Conservation (phyloP, 441 rosid species). For the Erodium texanum region DNA sequence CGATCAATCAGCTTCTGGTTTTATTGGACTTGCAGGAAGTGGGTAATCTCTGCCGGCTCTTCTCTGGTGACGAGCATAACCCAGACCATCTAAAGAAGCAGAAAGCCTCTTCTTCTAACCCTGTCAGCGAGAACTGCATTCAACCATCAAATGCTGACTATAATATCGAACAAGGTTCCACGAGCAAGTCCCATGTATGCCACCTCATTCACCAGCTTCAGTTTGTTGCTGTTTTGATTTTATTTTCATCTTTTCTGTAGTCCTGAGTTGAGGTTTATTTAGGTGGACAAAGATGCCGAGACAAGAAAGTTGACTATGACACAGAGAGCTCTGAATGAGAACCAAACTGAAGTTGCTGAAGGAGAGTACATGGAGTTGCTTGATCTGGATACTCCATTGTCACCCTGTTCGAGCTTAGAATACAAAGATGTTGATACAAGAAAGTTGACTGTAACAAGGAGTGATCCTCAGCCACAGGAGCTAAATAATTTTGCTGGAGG, state of each 20-base stretch:
- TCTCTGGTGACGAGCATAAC: conserved; percentile 14
- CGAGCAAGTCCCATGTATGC: conserved; percentile 31
- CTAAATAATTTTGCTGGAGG: too few relatives aligned
- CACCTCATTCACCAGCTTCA: conserved; percentile 4
- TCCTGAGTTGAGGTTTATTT: conserved; percentile 19
- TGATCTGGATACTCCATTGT: too few relatives aligned
- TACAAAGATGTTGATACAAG: too few relatives aligned
- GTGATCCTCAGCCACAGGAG: too few relatives aligned
- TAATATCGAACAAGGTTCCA: conserved; percentile 19
- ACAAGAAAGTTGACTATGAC: conserved; percentile 3
- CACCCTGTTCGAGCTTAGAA: too few relatives aligned
- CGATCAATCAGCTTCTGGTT: conserved; percentile 20
- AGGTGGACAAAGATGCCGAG: conserved; percentile 25
- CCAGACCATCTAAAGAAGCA: conserved; percentile 14
- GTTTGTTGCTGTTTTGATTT: conserved; percentile 7
- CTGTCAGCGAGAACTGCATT: conserved; percentile 9
- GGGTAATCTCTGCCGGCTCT: conserved; percentile 33
- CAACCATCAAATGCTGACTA: conserved; percentile 6
- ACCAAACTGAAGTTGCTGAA: too few relatives aligned
- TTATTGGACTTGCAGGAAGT: conserved; percentile 37
- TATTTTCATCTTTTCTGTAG: not conserved
- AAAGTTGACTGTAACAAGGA: too few relatives aligned
- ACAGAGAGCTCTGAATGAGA: too few relatives aligned
- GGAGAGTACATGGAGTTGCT: too few relatives aligned
- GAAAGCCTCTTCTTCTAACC: conserved; percentile 5